Evolutionary conservation across 2,329 filamentous ascomycete species (phyloP).

Genomic region (Fusarium sp.): DNA sequence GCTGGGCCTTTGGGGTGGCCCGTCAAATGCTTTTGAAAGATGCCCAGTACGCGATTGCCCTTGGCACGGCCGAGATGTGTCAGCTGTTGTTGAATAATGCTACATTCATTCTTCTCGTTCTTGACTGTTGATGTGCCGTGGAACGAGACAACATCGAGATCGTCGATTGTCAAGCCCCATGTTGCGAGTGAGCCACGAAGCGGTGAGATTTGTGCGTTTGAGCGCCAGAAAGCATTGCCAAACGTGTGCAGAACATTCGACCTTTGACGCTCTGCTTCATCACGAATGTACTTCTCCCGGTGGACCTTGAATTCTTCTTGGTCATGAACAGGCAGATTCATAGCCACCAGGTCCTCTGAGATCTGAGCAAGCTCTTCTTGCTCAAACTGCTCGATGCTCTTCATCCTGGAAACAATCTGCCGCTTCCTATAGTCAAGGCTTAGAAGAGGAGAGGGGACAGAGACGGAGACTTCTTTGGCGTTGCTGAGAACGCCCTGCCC

Average conservation of each 20-base stretch:
- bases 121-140: constrained; percentile 98
- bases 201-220: constrained; percentile 89
- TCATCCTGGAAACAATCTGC: constrained; percentile 91
- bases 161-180: constrained; percentile 97
- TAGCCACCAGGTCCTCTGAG: constrained; percentile 88
- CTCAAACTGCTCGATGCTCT: constrained; percentile 94
- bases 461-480: constrained; percentile 86
- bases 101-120: constrained; percentile 99
- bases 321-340: constrained; percentile 67
- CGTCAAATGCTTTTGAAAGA: constrained; percentile 99
- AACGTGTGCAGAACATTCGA: constrained; percentile 93
- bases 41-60: constrained; percentile 92
- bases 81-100: constrained; percentile 95
- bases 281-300: constrained; percentile 83
- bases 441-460: constrained; percentile 92
- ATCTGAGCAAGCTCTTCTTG: constrained; percentile 93
- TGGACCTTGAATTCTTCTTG: constrained; percentile 70
- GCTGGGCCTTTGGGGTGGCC: constrained; percentile 99
- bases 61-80: constrained; percentile 92
- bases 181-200: constrained; percentile 94
- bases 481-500: constrained; percentile 96
- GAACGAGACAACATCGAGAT: constrained; percentile 94
- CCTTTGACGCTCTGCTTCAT: constrained; percentile 86
- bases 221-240: constrained; percentile 99
- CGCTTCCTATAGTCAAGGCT: constrained; percentile 97